A percentile compares a stretch with the other conserved stretches of the same genome.
These are phyloP conservation scores for Chaetoceros muelleri DNA, from an alignment of 108 stramenopile genomes.

Conservation along the genomic window DNA sequence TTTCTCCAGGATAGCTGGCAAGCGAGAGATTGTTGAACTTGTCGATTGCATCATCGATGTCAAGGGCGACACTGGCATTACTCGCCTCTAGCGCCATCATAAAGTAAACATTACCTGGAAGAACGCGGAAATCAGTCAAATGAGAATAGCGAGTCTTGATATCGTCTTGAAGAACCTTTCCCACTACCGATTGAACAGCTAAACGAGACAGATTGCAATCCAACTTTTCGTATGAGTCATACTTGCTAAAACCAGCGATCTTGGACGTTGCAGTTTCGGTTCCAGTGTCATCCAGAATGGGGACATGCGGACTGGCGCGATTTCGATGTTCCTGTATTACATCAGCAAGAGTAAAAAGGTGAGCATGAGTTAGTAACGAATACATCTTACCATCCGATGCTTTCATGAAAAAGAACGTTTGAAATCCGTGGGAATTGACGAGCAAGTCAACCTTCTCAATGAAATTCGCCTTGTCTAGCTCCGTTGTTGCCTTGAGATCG, in stretches of 20 bases:
- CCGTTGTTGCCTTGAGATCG: too few relatives aligned
- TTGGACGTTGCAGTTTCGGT: neutral
- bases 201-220: neutral
- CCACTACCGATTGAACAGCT: neutral
- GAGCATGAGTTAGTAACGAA: too few relatives aligned
- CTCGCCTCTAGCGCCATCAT: conserved; percentile 4
- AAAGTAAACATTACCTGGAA: neutral
- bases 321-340: too few relatives aligned
- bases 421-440: too few relatives aligned
- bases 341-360: too few relatives aligned
- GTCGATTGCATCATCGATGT: neutral
- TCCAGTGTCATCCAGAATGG: neutral
- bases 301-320: too few relatives aligned
- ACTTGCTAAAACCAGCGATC: neutral
- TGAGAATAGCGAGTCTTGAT: neutral
- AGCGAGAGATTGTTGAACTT: neutral
- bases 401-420: too few relatives aligned
- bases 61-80: neutral
- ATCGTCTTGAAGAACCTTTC: neutral
- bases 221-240: neutral
- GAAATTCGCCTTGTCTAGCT: too few relatives aligned
- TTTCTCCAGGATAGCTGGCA: conserved; percentile 2
- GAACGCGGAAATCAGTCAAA: neutral
- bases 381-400: too few relatives aligned
- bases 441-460: too few relatives aligned